Conservation (phyloP, 768 basidiomycete species). For the Boletus patriciae region DNA sequence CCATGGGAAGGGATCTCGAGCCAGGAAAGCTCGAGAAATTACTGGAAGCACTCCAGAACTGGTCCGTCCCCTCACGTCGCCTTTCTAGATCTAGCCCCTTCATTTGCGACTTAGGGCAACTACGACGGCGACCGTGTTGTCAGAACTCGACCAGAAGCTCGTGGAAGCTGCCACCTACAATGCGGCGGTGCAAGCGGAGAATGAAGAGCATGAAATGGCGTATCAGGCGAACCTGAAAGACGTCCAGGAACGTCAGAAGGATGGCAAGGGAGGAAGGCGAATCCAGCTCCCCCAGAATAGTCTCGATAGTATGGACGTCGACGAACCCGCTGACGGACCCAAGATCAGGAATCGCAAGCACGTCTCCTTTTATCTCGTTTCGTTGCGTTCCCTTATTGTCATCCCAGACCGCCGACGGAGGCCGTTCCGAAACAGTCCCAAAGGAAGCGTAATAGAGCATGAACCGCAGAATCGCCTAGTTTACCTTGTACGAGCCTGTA, state of each 20-base stretch:
- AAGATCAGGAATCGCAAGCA: constrained; percentile 62
- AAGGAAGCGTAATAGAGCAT: constrained; percentile 62
- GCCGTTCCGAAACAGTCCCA: constrained; percentile 45
- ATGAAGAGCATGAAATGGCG: constrained; percentile 54
- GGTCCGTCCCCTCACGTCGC: constrained; percentile 43
- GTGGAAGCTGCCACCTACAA: constrained; percentile 48
- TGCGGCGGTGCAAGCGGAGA: constrained; percentile 40
- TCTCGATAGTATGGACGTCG: constrained; percentile 61
- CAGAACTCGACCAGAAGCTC: constrained; percentile 72
- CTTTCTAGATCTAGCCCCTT: neutral
- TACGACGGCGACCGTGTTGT: constrained; percentile 68
- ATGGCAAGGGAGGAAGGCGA: constrained; percentile 43
- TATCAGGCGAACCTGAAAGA: constrained; percentile 59
- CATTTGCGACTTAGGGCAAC: constrained; percentile 50
- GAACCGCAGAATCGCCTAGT: neutral
- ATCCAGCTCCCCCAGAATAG: constrained; percentile 16
- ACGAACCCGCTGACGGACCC: constrained; percentile 52
- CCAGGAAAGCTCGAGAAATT: constrained; percentile 65
- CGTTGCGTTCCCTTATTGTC: neutral
- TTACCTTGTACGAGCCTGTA: constrained; percentile 16
- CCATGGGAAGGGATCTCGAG: constrained; percentile 89
- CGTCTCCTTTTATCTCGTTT: constrained; percentile 25
- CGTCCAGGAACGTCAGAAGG: constrained; percentile 63
- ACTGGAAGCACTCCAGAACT: constrained; percentile 61
- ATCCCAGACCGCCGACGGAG: constrained; percentile 37